These are phyloP conservation scores for Pseudogymnoascus sp. DNA, from an alignment of 2,329 filamentous ascomycete genomes.

Conservation along the genomic window DNA sequence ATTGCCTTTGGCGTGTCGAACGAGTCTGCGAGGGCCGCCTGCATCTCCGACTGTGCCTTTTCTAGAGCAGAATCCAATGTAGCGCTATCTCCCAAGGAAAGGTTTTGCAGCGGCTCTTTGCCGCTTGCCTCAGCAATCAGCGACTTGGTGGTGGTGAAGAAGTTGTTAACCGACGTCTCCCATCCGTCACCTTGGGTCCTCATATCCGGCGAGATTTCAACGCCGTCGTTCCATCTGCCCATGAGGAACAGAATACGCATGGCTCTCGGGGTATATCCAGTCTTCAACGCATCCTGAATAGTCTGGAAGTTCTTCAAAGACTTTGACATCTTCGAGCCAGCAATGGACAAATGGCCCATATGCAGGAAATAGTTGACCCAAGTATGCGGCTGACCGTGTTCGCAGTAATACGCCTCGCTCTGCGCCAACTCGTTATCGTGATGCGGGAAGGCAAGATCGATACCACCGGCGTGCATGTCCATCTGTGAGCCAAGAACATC, in stretches of 20 bases:
- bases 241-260: constrained; percentile 83
- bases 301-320: constrained; percentile 94
- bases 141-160: constrained; percentile 53
- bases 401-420: constrained; percentile 69
- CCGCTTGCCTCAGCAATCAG: constrained; percentile 43
- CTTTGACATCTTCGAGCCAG: constrained; percentile 93
- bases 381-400: constrained; percentile 47
- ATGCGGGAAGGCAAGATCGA: constrained; percentile 86
- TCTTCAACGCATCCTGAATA: constrained; percentile 71
- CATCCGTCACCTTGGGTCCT: constrained; percentile 67
- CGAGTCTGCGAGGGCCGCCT: constrained; percentile 66
- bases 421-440: constrained; percentile 91
- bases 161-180: constrained; percentile 72
- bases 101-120: constrained; percentile 21
- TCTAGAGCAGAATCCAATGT: constrained; percentile 46
- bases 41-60: constrained; percentile 49
- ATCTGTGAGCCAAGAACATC: constrained; percentile 78
- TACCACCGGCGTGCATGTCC: constrained; percentile 89
- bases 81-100: constrained; percentile 36
- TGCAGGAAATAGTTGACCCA: constrained; percentile 97
- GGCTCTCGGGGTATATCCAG: constrained; percentile 67
- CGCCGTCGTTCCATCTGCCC: constrained; percentile 82
- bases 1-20: constrained; percentile 82
- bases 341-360: constrained; percentile 87
- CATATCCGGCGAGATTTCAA: constrained; percentile 84